Percentiles rank a stretch among this genome's conserved stretches.
Conservation (phyloP, 73 alveolate species). For the Symbiodinium natans region DNA sequence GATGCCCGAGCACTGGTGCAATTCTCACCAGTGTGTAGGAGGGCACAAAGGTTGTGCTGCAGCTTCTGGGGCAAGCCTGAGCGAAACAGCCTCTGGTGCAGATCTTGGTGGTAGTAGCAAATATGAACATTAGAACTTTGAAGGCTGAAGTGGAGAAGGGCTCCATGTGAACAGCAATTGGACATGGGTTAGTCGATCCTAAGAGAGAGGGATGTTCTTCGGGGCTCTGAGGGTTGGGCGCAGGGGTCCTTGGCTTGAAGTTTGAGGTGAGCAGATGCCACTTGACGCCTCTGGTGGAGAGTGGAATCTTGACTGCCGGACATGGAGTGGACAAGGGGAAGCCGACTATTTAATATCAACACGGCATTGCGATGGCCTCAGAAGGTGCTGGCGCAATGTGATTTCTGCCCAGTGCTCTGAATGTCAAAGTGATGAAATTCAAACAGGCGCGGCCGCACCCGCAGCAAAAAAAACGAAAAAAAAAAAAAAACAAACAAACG, state of each 20-base stretch:
- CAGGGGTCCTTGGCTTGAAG: no score
- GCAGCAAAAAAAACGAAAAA: no score
- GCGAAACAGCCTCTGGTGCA: constrained; percentile 57
- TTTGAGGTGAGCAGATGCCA: no score
- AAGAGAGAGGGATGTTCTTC: constrained; percentile 98
- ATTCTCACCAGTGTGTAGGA: not conserved
- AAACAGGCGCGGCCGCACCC: no score
- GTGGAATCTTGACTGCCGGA: not conserved
- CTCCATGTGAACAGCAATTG: no score
- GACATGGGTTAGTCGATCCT: constrained; percentile 99
- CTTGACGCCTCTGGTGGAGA: no score
- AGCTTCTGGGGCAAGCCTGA: not conserved
- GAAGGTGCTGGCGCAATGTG: constrained; percentile 99
- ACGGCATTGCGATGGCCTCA: constrained; percentile 37
- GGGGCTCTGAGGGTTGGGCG: no score
- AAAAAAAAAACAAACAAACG: no score
- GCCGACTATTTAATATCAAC: not conserved
- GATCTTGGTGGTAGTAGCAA: constrained; percentile 99
- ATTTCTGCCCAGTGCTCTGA: constrained; percentile 99
- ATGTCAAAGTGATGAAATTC: constrained; percentile 99
- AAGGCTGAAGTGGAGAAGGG: constrained; percentile 99
- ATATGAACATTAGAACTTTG: constrained; percentile 99
- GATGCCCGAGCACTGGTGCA: not conserved
- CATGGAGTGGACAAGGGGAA: not conserved
- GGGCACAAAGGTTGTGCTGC: no score